Evolutionary conservation across 306 rosid species (phyloP).

Genomic region (Amphicarpaea edgeworthii): DNA sequence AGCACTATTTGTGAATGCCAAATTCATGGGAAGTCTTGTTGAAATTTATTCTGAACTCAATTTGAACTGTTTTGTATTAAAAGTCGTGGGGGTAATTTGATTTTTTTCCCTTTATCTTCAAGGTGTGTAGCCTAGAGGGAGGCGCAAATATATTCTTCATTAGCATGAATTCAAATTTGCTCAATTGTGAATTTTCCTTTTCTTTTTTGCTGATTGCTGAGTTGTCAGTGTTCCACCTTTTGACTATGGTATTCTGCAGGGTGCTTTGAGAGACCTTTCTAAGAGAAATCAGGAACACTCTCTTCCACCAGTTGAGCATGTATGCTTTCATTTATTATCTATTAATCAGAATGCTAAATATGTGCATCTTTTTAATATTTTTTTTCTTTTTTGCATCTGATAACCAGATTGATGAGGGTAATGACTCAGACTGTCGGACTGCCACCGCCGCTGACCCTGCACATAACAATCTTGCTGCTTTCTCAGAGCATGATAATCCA

Average conservation of each 20-base stretch:
- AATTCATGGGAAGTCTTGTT: conserved; percentile 26
- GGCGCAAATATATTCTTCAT: not conserved
- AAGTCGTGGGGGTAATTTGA: not conserved
- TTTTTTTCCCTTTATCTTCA: not conserved
- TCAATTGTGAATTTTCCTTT: conserved; percentile 31
- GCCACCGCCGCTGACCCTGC: conserved; percentile 41
- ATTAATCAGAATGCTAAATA: conserved; percentile 30
- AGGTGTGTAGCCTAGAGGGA: not conserved
- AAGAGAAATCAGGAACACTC: conserved; percentile 72
- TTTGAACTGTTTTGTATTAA: conserved; percentile 7
- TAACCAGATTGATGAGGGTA: conserved; percentile 68
- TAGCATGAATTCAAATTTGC: conserved; percentile 6
- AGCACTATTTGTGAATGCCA: conserved; percentile 13
- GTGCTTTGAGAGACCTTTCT: conserved; percentile 83
- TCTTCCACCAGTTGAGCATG: conserved; percentile 60
- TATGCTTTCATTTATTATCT: conserved; percentile 40
- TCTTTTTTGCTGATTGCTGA: not conserved
- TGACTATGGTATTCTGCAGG: conserved; percentile 61
- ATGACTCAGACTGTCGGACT: conserved; percentile 62
- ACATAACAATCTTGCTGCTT: conserved; percentile 51
- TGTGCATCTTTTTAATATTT: not conserved
- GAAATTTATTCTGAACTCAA: conserved; percentile 7
- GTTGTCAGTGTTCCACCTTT: conserved; percentile 23
- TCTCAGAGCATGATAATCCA: conserved; percentile 62
- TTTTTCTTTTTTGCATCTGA: not conserved